Evolutionary conservation across 208 protist species (phyloP).

Genomic region (Leptomonas seymouri): DNA sequence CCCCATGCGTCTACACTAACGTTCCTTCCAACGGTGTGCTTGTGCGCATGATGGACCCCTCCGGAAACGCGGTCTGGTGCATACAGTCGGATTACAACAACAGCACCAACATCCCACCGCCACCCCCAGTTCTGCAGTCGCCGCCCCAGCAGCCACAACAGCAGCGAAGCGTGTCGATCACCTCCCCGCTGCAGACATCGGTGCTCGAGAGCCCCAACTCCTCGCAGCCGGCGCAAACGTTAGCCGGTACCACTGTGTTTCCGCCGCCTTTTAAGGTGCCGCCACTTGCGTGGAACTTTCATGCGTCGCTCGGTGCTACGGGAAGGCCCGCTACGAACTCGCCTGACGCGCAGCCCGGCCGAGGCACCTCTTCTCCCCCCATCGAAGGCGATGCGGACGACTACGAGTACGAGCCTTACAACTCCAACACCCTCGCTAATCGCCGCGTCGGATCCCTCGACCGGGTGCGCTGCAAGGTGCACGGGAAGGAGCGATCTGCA

Average conservation of each 20-base stretch:
- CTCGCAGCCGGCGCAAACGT: background rate
- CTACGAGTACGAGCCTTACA: conserved; percentile 38
- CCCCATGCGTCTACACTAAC: conserved; percentile 6
- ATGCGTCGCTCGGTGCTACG: background rate
- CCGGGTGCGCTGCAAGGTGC: conserved; percentile 32
- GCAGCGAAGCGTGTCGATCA: background rate
- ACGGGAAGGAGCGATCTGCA: conserved; percentile 37
- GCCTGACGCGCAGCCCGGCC: background rate
- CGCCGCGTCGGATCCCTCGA: conserved; percentile 35
- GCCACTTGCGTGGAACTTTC: background rate
- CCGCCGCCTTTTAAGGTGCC: conserved; percentile 5
- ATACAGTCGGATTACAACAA: conserved; percentile 7
- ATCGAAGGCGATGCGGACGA: conserved; percentile 11
- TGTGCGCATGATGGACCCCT: conserved; percentile 10
- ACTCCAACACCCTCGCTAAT: conserved; percentile 29
- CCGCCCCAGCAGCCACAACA: background rate
- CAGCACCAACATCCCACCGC: background rate
- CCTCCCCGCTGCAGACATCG: background rate
- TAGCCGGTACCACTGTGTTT: background rate
- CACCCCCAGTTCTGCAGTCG: background rate
- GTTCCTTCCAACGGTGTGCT: conserved; percentile 6
- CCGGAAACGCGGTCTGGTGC: conserved; percentile 12
- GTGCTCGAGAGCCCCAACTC: background rate
- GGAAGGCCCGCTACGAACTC: too few relatives aligned
- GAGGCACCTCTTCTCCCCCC: conserved; percentile 2